Conservation (phyloP, 2,329 filamentous ascomycete species). For the Trichoderma endophyticum region DNA sequence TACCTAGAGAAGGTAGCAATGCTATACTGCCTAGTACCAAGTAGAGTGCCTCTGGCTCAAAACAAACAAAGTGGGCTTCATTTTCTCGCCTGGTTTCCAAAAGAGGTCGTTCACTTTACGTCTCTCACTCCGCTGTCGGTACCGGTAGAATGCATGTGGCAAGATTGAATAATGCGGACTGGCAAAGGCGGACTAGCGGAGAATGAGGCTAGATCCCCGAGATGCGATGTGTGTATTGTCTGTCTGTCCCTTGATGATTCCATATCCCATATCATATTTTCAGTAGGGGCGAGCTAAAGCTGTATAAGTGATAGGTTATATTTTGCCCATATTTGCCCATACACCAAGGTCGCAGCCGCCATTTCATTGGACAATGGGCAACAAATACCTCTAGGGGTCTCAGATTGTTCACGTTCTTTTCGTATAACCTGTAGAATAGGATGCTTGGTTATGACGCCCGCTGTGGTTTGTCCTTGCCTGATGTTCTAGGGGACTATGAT, state of each 20-base stretch:
- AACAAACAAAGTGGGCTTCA: not conserved
- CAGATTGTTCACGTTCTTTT: not conserved
- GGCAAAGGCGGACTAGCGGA: not conserved
- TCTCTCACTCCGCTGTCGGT: not conserved
- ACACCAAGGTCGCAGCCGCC: not conserved
- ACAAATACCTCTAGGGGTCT: not conserved
- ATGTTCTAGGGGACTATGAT: not conserved
- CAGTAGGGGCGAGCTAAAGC: not conserved
- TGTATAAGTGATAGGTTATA: conserved; percentile 6
- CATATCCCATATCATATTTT: not conserved
- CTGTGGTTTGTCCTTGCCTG: not conserved
- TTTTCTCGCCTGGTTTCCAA: not conserved
- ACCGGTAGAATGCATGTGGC: not conserved
- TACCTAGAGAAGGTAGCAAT: not conserved
- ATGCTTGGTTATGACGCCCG: not conserved
- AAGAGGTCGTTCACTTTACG: not conserved
- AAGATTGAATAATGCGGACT: not conserved
- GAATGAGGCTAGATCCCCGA: not conserved
- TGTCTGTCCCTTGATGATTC: not conserved
- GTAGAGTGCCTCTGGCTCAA: not conserved
- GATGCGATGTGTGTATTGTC: not conserved
- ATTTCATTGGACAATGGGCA: not conserved
- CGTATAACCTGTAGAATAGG: not conserved
- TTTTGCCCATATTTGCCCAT: not conserved
- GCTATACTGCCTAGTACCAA: not conserved